Base-by-base conservation (phyloP, 768 basidiomycete species). In the Ramaria sp. region DNA sequence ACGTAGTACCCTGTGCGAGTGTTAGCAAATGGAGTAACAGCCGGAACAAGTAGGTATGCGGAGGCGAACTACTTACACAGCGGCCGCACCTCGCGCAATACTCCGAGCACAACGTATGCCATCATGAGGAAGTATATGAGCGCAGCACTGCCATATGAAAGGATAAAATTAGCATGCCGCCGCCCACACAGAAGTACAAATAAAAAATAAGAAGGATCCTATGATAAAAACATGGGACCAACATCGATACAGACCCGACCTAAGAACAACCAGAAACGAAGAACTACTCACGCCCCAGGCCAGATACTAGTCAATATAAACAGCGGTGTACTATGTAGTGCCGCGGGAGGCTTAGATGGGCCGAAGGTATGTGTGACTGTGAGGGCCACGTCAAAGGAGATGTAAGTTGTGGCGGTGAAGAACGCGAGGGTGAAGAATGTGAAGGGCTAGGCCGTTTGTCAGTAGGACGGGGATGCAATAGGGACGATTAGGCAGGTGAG, bases 241-340 rank as follows among this genome's bases (percentile, higher is more conserved):
- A n/a, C n/a, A n/a, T n/a, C n/a, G n/a, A n/a, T n/a, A n/a, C n/a
- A n/a, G n/a, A n/a, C n/a, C n/a, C n/a, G 33, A 37, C 37, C 12
- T 19, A 57, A 41, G 33, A 34, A 5, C 33, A 34, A 5, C 33
- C 33, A 34, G n/a, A 34, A 19, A 41, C 24, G 53, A 17, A 7
- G 37, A 20, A 51, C n/a, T 15, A 80, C 86, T 64, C 65, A 89
- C 84, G 70, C 78, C 54, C 75, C 84, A 27, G 90, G 90, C 86
- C 88, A 90, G 51, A 92, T 77, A 56, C 79, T 79, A 5, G 85
- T 83, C 53, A 97, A 67, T 13, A 91, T 79, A 66, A 96, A 97
- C 20, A 98, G 70, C 43, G 90, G 74, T 55, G 85, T 83, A 64
- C 80, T 86, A 61, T 74, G 71, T 20, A 95, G 75, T 0, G 74